Evolutionary conservation across 352 stramenopile genomes (phyloP).

Genomic region (Pythium phragmiticola): DNA sequence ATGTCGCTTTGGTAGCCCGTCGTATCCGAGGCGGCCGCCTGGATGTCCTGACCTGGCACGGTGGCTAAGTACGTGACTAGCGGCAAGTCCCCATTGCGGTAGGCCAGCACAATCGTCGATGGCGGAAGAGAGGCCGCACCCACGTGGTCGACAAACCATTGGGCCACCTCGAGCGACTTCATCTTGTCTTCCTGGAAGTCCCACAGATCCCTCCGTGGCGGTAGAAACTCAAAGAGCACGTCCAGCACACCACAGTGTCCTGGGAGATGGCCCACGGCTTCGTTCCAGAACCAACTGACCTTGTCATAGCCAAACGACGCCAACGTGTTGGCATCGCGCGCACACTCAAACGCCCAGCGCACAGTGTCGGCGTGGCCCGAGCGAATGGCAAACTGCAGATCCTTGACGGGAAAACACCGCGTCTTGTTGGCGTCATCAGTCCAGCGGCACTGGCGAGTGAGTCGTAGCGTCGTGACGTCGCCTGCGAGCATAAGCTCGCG

Average conservation of each 20-base stretch:
- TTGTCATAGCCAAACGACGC: neutral
- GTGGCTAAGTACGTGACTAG: neutral
- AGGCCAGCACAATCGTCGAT: neutral
- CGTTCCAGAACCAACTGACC: neutral
- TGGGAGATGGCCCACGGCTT: neutral
- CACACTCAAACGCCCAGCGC: neutral
- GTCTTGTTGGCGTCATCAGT: neutral
- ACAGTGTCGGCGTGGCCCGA: neutral
- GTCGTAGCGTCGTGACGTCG: slow-evolving; percentile 6
- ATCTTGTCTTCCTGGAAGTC: neutral
- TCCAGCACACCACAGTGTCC: slow-evolving; percentile 6
- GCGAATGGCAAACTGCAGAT: slow-evolving; percentile 10
- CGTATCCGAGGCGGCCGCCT: neutral
- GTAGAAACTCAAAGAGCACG: neutral
- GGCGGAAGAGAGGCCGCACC: neutral
- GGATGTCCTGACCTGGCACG: neutral
- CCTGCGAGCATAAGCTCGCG: slow-evolving; percentile 11
- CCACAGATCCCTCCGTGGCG: neutral
- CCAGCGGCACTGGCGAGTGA: neutral
- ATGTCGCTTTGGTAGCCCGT: neutral
- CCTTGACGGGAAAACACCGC: neutral
- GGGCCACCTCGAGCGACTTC: neutral
- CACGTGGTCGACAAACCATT: neutral
- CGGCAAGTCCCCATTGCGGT: neutral
- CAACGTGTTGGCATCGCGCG: neutral